Evolutionary conservation across 1,284 basidiomycete species (phyloP).

Genomic region (Leccinum pachyderme): DNA sequence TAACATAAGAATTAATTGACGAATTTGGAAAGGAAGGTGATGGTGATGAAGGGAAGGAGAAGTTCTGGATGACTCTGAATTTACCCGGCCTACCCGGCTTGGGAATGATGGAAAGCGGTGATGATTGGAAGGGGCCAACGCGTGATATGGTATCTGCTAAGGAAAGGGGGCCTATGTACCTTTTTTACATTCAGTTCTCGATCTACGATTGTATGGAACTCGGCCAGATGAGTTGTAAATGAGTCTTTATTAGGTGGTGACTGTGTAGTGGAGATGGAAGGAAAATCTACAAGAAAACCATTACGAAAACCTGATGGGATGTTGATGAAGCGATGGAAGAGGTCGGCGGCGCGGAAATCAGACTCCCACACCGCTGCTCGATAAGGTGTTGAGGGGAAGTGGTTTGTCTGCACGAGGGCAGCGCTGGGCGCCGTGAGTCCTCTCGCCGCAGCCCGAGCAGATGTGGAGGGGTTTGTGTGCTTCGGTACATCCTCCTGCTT

Average conservation of each 20-base stretch:
- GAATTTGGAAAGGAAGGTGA: fast-evolving
- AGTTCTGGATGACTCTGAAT: not conserved
- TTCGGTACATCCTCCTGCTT: too few relatives aligned
- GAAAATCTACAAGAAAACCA: not conserved
- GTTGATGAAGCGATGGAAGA: too few relatives aligned
- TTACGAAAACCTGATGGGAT: too few relatives aligned
- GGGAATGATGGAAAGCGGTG: too few relatives aligned
- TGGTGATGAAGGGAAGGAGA: not conserved
- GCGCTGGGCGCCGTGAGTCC: not conserved
- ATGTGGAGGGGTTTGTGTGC: too few relatives aligned
- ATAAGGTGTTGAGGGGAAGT: not conserved
- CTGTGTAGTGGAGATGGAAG: not conserved
- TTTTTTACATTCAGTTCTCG: not conserved
- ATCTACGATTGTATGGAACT: too few relatives aligned
- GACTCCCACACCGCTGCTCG: too few relatives aligned
- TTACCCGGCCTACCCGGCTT: too few relatives aligned
- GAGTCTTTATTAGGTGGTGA: too few relatives aligned
- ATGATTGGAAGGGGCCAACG: not conserved
- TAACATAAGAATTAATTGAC: not conserved
- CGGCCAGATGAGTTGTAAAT: too few relatives aligned
- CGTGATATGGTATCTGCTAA: not conserved
- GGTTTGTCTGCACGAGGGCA: not conserved
- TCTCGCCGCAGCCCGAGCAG: not conserved
- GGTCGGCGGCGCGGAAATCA: not conserved
- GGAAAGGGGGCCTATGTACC: too few relatives aligned